phyloP scores from a whole-genome alignment of 768 basidiomycete species.

The Boletellus sp. region DNA sequence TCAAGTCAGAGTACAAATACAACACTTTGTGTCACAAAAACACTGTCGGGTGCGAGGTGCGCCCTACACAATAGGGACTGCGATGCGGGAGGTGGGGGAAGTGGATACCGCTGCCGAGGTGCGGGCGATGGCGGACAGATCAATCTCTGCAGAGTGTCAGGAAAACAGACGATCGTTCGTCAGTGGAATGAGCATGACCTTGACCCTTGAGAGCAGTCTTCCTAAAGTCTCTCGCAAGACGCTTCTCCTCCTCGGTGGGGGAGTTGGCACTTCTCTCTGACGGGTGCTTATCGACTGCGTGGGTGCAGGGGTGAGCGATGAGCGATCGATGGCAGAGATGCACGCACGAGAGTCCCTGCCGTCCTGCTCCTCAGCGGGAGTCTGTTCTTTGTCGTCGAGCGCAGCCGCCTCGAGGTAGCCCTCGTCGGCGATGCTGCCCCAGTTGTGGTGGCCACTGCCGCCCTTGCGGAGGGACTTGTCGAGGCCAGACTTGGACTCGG shows the following conservation, averaged over 20 bases:
- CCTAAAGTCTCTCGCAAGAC: slow-evolving; percentile 63
- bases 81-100: slow-evolving; percentile 38
- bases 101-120: slow-evolving; percentile 69
- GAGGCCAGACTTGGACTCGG: slow-evolving; percentile 72
- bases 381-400: slow-evolving; percentile 52
- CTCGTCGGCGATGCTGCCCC: slow-evolving; percentile 73
- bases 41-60: background rate
- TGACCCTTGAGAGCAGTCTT: slow-evolving; percentile 66
- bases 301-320: slow-evolving; percentile 5
- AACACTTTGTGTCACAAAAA: slow-evolving; percentile 4
- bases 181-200: slow-evolving; percentile 31
- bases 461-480: slow-evolving; percentile 71
- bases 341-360: slow-evolving; percentile 21
- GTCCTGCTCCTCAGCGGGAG: slow-evolving; percentile 34
- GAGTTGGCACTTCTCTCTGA: slow-evolving; percentile 40
- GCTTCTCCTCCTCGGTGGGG: slow-evolving; percentile 61
- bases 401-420: slow-evolving; percentile 56
- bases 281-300: slow-evolving; percentile 26
- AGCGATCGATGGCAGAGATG: background rate
- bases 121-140: slow-evolving; percentile 78
- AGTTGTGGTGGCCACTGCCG: slow-evolving; percentile 81
- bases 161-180: background rate
- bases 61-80: slow-evolving; percentile 15
- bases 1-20: slow-evolving; percentile 19
- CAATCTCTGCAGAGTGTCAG: slow-evolving; percentile 34